Evolutionary conservation across 768 basidiomycete genomes (phyloP).

Genomic region (Leccinellum rugosiceps): DNA sequence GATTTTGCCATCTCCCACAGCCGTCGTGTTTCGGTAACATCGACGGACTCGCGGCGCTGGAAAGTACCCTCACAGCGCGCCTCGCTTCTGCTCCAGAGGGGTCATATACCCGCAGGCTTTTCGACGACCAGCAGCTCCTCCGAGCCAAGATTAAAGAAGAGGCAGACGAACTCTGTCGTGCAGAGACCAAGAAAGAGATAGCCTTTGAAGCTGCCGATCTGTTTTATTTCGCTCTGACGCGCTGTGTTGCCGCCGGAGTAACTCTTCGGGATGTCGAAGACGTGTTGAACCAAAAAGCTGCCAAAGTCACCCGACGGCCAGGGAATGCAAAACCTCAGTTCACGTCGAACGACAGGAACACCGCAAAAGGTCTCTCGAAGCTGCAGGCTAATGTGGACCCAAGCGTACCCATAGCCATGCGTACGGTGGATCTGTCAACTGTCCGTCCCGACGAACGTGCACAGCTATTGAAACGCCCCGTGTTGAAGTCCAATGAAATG

Average conservation of each 20-base stretch:
- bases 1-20: conserved; percentile 91
- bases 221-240: conserved; percentile 85
- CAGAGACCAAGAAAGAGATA: conserved; percentile 72
- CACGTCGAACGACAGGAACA: conserved; percentile 27
- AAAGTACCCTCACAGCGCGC: conserved; percentile 72
- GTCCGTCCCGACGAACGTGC: conserved; percentile 52
- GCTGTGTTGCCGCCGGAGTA: conserved; percentile 82
- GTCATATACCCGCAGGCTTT: conserved; percentile 87
- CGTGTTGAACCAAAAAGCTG: conserved; percentile 81
- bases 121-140: conserved; percentile 77
- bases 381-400: conserved; percentile 22
- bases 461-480: conserved; percentile 80
- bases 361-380: conserved; percentile 29
- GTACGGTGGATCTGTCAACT: conserved; percentile 57
- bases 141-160: conserved; percentile 97
- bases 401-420: conserved; percentile 69
- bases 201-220: conserved; percentile 96
- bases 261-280: conserved; percentile 77
- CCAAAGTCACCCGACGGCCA: conserved; percentile 79
- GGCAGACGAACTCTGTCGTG: conserved; percentile 92
- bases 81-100: conserved; percentile 78
- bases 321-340: conserved; percentile 93
- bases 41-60: conserved; percentile 77
- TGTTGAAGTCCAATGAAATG: conserved; percentile 60
- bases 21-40: conserved; percentile 86